A percentile compares a stretch with the other conserved stretches of the same genome.
Evolutionary conservation across 1,284 basidiomycete genomes (phyloP).

Genomic region (Trichosporon sp.): DNA sequence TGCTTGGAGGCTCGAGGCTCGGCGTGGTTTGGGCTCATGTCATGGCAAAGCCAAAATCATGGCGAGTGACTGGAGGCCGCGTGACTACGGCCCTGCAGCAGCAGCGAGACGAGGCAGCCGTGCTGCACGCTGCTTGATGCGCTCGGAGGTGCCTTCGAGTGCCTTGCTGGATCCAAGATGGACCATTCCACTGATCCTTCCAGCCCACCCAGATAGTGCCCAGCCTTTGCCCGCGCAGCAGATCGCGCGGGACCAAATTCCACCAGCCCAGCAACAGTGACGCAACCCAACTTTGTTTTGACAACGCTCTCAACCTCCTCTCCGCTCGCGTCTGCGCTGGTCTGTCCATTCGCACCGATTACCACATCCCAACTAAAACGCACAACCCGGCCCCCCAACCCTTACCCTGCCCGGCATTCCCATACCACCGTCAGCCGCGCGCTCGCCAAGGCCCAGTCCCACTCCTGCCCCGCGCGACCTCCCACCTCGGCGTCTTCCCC

Average conservation of each 20-base stretch:
- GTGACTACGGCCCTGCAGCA: neutral
- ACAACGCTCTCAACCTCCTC: neutral
- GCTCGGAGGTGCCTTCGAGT: neutral
- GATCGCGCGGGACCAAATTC: neutral
- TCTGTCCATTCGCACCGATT: neutral
- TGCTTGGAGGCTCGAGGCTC: neutral
- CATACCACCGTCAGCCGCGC: neutral
- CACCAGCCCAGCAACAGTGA: neutral
- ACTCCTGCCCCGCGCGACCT: neutral
- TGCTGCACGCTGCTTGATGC: too few relatives aligned
- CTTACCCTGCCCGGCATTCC: neutral
- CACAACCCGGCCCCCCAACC: neutral
- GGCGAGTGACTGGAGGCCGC: neutral
- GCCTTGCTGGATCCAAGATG: neutral
- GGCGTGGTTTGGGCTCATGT: neutral
- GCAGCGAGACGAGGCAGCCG: neutral
- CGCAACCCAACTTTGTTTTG: conserved; percentile 7
- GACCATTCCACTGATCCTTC: neutral
- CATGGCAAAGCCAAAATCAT: neutral
- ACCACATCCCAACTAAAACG: neutral
- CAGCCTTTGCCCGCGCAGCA: neutral
- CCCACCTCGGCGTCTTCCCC: neutral
- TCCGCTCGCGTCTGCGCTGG: too few relatives aligned
- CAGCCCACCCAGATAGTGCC: neutral
- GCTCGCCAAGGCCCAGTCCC: neutral